Evolutionary conservation across 305 asterid genomes (phyloP).

Genomic region (Fraxinus ornus): DNA sequence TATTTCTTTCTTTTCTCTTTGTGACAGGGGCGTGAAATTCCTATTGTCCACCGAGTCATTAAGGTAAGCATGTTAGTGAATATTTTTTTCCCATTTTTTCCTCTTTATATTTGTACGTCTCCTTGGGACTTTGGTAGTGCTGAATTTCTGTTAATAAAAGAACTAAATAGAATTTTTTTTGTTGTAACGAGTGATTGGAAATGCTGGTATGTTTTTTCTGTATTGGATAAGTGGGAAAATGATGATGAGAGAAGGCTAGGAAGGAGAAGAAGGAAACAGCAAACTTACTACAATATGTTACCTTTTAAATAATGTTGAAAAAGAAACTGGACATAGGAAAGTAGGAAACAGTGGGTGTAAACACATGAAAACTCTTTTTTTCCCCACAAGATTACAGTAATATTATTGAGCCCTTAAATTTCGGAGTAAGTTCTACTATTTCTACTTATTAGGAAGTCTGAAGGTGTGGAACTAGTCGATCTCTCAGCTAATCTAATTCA

Average conservation of each 20-base stretch:
- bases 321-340: not conserved
- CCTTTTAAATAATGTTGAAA: not conserved
- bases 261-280: not conserved
- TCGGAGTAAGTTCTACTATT: not conserved
- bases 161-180: not conserved
- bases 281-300: not conserved
- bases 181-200: not conserved
- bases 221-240: slow-evolving; percentile 9
- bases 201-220: not conserved
- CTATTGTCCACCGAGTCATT: slow-evolving; percentile 93
- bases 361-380: not conserved
- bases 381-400: not conserved
- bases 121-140: not conserved
- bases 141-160: not conserved
- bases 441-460: not conserved
- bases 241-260: not conserved
- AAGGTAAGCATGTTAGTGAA: slow-evolving; percentile 51
- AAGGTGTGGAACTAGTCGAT: not conserved
- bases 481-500: not conserved
- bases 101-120: not conserved
- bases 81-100: not conserved
- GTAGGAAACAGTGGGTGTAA: slow-evolving; percentile 6
- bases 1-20: slow-evolving; percentile 19
- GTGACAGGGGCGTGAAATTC: slow-evolving; percentile 96
- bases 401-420: not conserved